phyloP scores from a whole-genome alignment of 2,329 filamentous ascomycete genomes.

The Sporothrix mexicana region DNA sequence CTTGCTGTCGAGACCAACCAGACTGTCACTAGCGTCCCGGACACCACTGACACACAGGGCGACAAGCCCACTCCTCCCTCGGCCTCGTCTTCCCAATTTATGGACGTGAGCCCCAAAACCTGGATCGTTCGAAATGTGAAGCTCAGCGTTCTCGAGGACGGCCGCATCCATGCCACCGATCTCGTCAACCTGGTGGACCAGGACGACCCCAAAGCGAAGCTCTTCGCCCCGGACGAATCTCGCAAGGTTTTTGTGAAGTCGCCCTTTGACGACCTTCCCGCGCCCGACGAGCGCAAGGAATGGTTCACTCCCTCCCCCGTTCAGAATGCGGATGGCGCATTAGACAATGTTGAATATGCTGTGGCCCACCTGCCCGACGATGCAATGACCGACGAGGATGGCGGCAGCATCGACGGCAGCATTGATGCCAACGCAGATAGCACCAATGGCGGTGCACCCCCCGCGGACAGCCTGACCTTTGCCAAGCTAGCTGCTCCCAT shows the following conservation, averaged over 20 bases:
- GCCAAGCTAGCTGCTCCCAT: background rate
- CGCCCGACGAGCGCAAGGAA: background rate
- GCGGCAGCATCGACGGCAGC: background rate
- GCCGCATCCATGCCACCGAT: background rate
- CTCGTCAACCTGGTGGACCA: background rate
- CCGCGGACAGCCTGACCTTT: no score
- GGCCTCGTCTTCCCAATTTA: no score
- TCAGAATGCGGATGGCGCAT: background rate
- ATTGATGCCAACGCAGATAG: background rate
- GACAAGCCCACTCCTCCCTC: no score
- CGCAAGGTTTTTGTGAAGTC: background rate
- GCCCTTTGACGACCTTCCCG: background rate
- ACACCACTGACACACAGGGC: no score
- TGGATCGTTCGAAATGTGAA: conserved; percentile 7
- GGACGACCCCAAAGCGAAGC: background rate
- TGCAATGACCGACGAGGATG: no score
- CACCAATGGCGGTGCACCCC: background rate
- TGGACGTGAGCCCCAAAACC: background rate
- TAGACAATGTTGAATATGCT: background rate
- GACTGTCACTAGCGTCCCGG: no score
- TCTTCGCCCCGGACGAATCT: background rate
- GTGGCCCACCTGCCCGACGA: no score
- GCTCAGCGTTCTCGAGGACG: background rate
- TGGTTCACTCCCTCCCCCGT: background rate
- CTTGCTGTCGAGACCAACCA: no score